Base-by-base conservation (phyloP, 192 early-diverging fungal genomes). In the Coemansia sp. region DNA sequence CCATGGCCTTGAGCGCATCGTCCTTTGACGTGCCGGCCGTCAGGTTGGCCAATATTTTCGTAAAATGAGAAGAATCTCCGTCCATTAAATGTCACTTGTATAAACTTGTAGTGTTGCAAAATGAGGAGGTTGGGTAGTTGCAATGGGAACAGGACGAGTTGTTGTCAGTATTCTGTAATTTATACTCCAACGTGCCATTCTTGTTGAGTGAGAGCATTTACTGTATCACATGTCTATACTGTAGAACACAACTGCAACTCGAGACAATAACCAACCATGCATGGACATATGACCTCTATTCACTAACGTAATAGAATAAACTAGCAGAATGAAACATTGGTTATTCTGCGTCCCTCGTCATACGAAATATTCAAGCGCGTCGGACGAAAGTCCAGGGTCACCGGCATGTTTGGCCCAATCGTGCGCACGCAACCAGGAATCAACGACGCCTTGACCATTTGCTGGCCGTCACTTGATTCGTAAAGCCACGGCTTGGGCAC, bases 331-430 rank as follows among this genome's bases (percentile, higher is more conserved):
- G 24, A 36, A 6, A 75, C 59, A 15, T 26, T 46, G 24, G 31
- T 61, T 18, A 78, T 66, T 24, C 34, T 5, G 47, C 63, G 70
- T 1, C 58, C 24, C 12, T 54, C 48, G 28, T 62, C 42, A 49
- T 62, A 68, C 24, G 64, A 50, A 44, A 78, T 28, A 47, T 78
- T 78, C 56, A 78, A 36, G 6, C 75, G 60, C 23, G 54, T 42
- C 4, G 63, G 63, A 1, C 66, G 50, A 56, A 72, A 42, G 56
- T 78, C 75, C 53, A 70, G 58, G 4, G 76, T 79, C 50, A 79
- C 58, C 5, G 61, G 70, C 5, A 50, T 63, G 0, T 60, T 60
- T 1, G 70, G 70, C 60, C 58, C 56, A 31, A 79, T 69, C 2
- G 64, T 44, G 6, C 76, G 76, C 63, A 68, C 42, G 1, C 60